Conservation (phyloP, 129 eudicot species). For the Silybum marianum region DNA sequence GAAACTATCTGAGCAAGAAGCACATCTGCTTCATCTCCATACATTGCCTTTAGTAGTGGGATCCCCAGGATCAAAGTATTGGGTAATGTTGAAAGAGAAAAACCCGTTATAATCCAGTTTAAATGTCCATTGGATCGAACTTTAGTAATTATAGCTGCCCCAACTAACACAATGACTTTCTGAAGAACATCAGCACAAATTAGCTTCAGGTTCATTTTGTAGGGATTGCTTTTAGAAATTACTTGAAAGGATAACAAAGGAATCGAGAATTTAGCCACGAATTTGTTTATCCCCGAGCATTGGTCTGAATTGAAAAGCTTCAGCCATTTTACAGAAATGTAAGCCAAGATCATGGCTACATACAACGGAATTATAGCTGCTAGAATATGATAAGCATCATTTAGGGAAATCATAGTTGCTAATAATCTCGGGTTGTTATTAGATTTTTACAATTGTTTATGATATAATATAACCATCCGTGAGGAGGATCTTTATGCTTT, state of each 20-base stretch:
- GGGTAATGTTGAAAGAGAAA: slow-evolving; percentile 75
- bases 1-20: slow-evolving; percentile 70
- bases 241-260: slow-evolving; percentile 74
- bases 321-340: slow-evolving; percentile 58
- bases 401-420: slow-evolving; percentile 52
- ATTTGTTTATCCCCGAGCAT: slow-evolving; percentile 76
- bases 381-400: slow-evolving; percentile 54
- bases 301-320: slow-evolving; percentile 66
- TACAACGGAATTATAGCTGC: slow-evolving; percentile 66
- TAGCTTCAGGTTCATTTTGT: slow-evolving; percentile 67
- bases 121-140: slow-evolving; percentile 57
- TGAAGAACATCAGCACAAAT: slow-evolving; percentile 71
- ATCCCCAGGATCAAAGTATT: slow-evolving; percentile 78
- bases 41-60: slow-evolving; percentile 69
- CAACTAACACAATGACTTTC: slow-evolving; percentile 51
- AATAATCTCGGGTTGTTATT: neutral
- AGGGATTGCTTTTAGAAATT: slow-evolving; percentile 63
- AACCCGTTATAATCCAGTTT: slow-evolving; percentile 72
- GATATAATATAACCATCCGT: slow-evolving; percentile 30
- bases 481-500: slow-evolving; percentile 35
- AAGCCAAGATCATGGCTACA: slow-evolving; percentile 70
- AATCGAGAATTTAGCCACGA: slow-evolving; percentile 72
- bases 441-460: slow-evolving; percentile 20
- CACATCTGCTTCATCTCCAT: slow-evolving; percentile 59
- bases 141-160: slow-evolving; percentile 42